Conservation (phyloP, 371 early-diverging fungal species). For the Conidiobolus incongruus region DNA sequence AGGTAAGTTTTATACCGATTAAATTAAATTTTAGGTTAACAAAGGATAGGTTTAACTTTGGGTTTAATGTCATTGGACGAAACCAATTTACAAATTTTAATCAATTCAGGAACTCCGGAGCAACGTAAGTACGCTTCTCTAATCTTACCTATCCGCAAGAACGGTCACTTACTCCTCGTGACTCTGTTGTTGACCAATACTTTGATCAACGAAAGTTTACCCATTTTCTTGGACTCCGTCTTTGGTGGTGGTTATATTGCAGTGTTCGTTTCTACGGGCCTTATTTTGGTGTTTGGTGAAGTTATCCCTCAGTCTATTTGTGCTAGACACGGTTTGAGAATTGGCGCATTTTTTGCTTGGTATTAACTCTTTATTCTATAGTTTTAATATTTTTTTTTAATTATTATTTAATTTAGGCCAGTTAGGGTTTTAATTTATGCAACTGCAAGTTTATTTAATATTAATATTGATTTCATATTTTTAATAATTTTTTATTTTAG, state of each 20-base stretch:
- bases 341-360: slow-evolving; percentile 1
- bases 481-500: slow-evolving; percentile 1
- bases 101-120: slow-evolving; percentile 32
- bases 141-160: slow-evolving; percentile 37
- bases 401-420: slow-evolving; percentile 4
- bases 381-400: background rate
- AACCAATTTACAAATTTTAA: slow-evolving; percentile 35
- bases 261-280: slow-evolving; percentile 56
- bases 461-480: slow-evolving; percentile 2
- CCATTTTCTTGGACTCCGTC: slow-evolving; percentile 62
- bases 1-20: background rate
- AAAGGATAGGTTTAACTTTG: slow-evolving; percentile 41
- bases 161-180: slow-evolving; percentile 67
- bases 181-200: slow-evolving; percentile 78
- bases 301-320: slow-evolving; percentile 36
- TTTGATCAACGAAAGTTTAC: slow-evolving; percentile 82
- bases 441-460: background rate
- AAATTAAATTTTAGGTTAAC: background rate
- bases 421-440: slow-evolving; percentile 6
- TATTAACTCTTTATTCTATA: slow-evolving; percentile 7
- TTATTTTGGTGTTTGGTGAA: slow-evolving; percentile 85
- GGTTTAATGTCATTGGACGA: slow-evolving; percentile 57
- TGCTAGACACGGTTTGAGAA: slow-evolving; percentile 10
- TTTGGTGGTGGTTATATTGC: slow-evolving; percentile 66
- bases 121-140: slow-evolving; percentile 39